A percentile compares a stretch with the other conserved stretches of the same genome.
Evolutionary conservation across 106 monocot genomes (phyloP).

Genomic region (Iris macrosiphon): DNA sequence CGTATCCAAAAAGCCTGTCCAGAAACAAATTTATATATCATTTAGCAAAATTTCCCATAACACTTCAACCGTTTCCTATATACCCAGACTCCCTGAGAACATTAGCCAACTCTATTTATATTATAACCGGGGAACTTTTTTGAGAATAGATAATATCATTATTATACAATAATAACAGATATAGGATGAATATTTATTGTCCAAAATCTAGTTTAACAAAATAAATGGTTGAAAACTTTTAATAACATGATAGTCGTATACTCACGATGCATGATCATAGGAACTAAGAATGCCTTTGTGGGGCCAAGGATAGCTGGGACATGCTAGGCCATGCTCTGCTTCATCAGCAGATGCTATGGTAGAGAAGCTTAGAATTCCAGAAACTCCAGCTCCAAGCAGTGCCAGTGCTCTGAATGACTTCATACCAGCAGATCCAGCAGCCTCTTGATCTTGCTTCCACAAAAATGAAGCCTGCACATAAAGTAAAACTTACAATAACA

Average conservation of each 20-base stretch:
- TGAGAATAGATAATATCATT: too few relatives aligned
- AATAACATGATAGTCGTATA: background rate
- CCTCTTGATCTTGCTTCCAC: constrained; percentile 35
- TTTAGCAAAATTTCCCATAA: too few relatives aligned
- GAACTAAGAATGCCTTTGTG: constrained; percentile 91
- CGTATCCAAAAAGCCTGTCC: too few relatives aligned
- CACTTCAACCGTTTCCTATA: too few relatives aligned
- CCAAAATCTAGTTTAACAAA: too few relatives aligned
- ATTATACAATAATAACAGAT: too few relatives aligned
- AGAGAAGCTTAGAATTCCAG: constrained; percentile 50
- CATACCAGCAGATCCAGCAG: constrained; percentile 31
- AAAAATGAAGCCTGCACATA: constrained; percentile 27
- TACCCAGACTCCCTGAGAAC: too few relatives aligned
- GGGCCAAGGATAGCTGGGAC: constrained; percentile 91
- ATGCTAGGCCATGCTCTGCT: constrained; percentile 78
- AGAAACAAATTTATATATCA: too few relatives aligned
- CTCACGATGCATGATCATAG: constrained; percentile 97
- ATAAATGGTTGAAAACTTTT: background rate
- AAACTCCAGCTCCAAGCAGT: constrained; percentile 51
- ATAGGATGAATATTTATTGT: too few relatives aligned
- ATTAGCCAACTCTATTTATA: too few relatives aligned
- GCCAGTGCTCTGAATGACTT: constrained; percentile 61
- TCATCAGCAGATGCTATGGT: constrained; percentile 54
- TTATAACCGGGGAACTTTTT: too few relatives aligned
- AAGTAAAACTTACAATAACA: constrained; percentile 19